These are phyloP conservation scores for Suhomyces tanzawaensis DNA, from an alignment of 805 yeast species.

Conservation along the genomic window DNA sequence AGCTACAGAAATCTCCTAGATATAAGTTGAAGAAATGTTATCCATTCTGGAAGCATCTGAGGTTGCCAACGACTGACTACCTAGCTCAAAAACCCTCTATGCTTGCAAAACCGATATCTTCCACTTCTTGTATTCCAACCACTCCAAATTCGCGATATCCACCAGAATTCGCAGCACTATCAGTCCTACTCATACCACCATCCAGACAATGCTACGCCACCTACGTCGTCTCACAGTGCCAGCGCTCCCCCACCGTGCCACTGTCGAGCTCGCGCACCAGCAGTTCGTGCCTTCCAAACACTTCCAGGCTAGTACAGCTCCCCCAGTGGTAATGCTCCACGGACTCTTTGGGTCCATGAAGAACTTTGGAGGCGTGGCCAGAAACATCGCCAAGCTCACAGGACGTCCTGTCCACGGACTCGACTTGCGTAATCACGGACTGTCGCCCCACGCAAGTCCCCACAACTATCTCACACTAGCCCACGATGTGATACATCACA, in stretches of 20 bases:
- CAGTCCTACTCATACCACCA: too few relatives aligned
- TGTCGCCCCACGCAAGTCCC: conserved; percentile 43
- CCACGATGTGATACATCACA: conserved; percentile 38
- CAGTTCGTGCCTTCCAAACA: conserved; percentile 8
- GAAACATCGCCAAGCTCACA: conserved; percentile 28
- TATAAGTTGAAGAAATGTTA: too few relatives aligned
- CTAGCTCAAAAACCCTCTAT: too few relatives aligned
- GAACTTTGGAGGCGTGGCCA: conserved; percentile 42
- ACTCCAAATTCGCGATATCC: too few relatives aligned
- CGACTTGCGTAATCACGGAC: conserved; percentile 60
- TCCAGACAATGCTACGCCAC: too few relatives aligned
- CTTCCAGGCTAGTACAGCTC: conserved; percentile 12
- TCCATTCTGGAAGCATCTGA: too few relatives aligned
- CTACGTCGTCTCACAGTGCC: too few relatives aligned
- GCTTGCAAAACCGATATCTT: too few relatives aligned
- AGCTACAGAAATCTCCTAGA: too few relatives aligned
- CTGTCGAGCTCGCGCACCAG: conserved; percentile 5
- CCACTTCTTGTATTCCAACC: too few relatives aligned
- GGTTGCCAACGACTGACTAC: too few relatives aligned
- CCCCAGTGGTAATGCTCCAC: conserved; percentile 50
- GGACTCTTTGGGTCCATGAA: conserved; percentile 53
- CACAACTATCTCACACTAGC: conserved; percentile 44
- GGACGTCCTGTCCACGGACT: conserved; percentile 37
- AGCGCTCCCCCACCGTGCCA: neutral
- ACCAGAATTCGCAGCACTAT: too few relatives aligned